Percentiles rank a stretch among this genome's conserved stretches.
These are phyloP conservation scores for Coix lacrymajobi DNA, from an alignment of 176 grass and related monocot species.

Conservation along the genomic window DNA sequence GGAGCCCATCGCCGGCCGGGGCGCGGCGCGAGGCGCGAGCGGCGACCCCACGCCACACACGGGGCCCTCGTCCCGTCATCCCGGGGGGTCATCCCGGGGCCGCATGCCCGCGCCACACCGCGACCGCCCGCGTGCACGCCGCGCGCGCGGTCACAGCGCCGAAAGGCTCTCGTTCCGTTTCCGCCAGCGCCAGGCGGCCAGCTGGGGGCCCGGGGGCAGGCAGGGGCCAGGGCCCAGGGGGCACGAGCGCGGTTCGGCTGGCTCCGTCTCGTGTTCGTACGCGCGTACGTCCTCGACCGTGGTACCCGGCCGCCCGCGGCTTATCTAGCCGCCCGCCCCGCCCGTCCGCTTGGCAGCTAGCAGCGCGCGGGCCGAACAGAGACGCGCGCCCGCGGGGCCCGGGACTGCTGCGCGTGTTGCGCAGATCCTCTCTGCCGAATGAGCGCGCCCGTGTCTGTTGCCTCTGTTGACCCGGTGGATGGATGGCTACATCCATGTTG, in stretches of 20 bases:
- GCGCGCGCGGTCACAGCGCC: background rate
- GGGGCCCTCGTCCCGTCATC: background rate
- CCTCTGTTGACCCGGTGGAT: background rate
- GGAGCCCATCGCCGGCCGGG: background rate
- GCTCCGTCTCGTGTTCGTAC: background rate
- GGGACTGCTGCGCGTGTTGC: background rate
- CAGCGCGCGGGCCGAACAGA: background rate
- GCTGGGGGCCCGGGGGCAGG: too few species aligned
- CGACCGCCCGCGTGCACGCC: background rate
- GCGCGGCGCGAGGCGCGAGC: too few species aligned
- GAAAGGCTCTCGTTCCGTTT: background rate
- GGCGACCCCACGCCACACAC: background rate
- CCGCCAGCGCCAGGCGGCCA: background rate
- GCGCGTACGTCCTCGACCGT: conserved; percentile 57
- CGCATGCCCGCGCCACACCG: too few species aligned
- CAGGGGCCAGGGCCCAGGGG: background rate
- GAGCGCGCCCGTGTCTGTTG: background rate
- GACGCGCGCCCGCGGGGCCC: background rate
- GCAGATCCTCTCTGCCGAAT: conserved; percentile 15
- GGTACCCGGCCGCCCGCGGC: conserved; percentile 30
- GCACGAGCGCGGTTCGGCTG: background rate
- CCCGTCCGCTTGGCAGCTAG: background rate
- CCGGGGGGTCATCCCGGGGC: background rate
- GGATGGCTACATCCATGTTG: background rate
- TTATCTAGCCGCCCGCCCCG: background rate